Percentiles rank a stretch among this genome's conserved stretches.
Conservation (phyloP, 352 stramenopile species). For the Globisporangium paddicum region DNA sequence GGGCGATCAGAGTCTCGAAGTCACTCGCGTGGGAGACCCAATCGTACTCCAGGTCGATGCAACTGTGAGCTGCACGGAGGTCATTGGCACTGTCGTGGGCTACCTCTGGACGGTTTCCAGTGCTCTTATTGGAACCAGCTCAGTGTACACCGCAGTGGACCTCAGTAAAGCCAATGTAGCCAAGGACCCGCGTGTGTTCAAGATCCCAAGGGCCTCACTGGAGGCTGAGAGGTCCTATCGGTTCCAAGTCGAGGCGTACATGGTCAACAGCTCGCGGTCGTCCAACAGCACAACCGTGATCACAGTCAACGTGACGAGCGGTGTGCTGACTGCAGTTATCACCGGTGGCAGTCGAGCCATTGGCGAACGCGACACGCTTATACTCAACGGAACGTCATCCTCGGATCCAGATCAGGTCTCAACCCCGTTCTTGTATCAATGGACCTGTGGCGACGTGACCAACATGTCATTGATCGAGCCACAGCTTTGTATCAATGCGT, state of each 20-base stretch:
- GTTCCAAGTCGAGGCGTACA: constrained; percentile 54
- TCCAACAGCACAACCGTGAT: constrained; percentile 38
- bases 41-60: constrained; percentile 42
- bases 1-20: constrained; percentile 26
- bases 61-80: constrained; percentile 35
- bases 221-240: constrained; percentile 39
- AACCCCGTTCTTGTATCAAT: constrained; percentile 36
- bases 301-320: constrained; percentile 33
- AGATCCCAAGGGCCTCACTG: constrained; percentile 29
- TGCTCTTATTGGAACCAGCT: not conserved
- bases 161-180: constrained; percentile 48
- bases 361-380: constrained; percentile 40
- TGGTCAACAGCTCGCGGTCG: constrained; percentile 18
- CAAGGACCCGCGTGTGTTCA: constrained; percentile 60
- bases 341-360: constrained; percentile 41
- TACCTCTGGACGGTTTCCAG: constrained; percentile 49
- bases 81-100: constrained; percentile 27
- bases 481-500: constrained; percentile 17
- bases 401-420: constrained; percentile 43
- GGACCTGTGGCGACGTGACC: constrained; percentile 55
- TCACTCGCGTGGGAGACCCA: constrained; percentile 29
- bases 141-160: constrained; percentile 17
- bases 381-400: constrained; percentile 42
- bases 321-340: constrained; percentile 28
- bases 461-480: constrained; percentile 11